A percentile compares a stretch with the other conserved stretches of the same genome.
Conservation (phyloP, 1,139 yeast genomes). For the Blastobotrys illinoisensis region DNA sequence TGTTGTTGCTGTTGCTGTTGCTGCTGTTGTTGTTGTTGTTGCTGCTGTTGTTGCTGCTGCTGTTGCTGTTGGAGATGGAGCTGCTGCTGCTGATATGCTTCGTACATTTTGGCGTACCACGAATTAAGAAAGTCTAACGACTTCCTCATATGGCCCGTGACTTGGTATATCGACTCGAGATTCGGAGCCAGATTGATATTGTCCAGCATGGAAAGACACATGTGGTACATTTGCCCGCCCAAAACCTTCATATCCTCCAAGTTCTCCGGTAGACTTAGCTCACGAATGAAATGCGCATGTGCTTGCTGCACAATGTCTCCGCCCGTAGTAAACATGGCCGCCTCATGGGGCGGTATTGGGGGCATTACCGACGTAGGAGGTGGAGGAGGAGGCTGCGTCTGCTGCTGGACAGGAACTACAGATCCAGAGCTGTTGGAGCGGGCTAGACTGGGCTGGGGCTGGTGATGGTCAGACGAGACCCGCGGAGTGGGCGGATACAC, state of each 20-base stretch:
- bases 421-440: neutral
- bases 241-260: neutral
- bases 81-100: neutral
- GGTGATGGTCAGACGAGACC: neutral
- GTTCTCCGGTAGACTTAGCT: neutral
- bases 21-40: conserved; percentile 8
- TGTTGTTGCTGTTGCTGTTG: conserved; percentile 3
- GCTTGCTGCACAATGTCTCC: neutral
- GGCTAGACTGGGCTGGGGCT: neutral
- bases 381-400: neutral
- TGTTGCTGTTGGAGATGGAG: conserved; percentile 3
- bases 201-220: neutral
- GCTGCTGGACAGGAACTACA: neutral
- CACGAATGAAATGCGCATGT: neutral
- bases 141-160: neutral
- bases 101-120: neutral
- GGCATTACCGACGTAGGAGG: neutral
- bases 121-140: neutral
- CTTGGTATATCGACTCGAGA: neutral
- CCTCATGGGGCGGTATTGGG: neutral
- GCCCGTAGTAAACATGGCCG: neutral
- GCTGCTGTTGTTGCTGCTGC: conserved; percentile 6
- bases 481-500: neutral
- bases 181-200: neutral
- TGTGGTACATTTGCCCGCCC: neutral